Evolutionary conservation across 371 early-diverging fungal species (phyloP), one percentile per base, ranked within the genome.

Genomic region (Mortierella sp.): DNA sequence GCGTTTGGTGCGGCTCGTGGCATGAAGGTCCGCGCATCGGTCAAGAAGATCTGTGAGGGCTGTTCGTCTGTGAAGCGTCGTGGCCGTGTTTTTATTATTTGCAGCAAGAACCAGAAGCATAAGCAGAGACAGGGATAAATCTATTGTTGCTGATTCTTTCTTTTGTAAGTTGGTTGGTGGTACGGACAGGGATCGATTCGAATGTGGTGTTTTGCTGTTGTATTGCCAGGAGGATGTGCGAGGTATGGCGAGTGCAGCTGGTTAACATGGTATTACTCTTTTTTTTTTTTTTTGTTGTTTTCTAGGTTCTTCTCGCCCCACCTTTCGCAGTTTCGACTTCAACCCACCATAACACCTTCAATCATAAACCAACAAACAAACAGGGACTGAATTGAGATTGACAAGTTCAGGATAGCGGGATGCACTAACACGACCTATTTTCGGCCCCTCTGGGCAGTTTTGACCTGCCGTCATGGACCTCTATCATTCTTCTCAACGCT

Each of bases 41-140:
- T 96, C 83, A 96, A 96, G 90, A 93, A 93, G 83, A 90, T 95
- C 86, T 96, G 96, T 83, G 93, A 95, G 77, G 91, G 95, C 43
- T 96, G 96, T 87, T 91, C 90, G 48, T 94, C 95, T 73, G 95
- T 94, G 59, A 92, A 94, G 82, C 93, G 96, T 80, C 92, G 95
- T 64, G 95, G 95, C 80, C 91, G 93, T 53, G 90, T 95, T 34
- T 96, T 91, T 88, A 95, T 96, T 43, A 90, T 94, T 26, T 96
- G 96, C 89, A 94, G 90, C 90, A 93, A 93, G 88, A 93, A 95
- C 87, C 92, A 92, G 80, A 95, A 95, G 89, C 96, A 96, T 86
- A 96, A 96, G 91, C 96, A 96, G 87, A 90, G 95, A 77, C 95
- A 95, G 89, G 95, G 95, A 61, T 96, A 92, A 90, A 89, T n/a